Base-by-base conservation (phyloP, 495 filamentous ascomycete species). In the Penicillium daleae region DNA sequence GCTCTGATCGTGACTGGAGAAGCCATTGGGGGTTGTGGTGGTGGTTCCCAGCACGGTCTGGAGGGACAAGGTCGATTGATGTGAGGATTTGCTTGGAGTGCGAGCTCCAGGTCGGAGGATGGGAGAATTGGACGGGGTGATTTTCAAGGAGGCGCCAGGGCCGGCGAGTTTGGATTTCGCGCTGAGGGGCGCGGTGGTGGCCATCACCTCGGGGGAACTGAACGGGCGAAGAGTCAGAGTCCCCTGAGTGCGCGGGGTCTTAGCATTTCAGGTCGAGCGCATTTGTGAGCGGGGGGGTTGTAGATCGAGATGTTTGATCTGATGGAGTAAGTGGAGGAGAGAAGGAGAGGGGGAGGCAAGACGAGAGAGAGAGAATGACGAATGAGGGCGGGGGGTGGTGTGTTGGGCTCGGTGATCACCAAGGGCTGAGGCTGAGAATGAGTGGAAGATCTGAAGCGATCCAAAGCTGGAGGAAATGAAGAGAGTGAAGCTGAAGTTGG, bases 31-130 rank as follows among this genome's bases (percentile, higher is more conserved):
- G 6, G 92, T 90, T 61, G 78, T 85, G 58, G 91, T 93, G 13
- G 93, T 96, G 19, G 92, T 93, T 17, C 93, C 93, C 66, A 98
- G 90, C 37, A 98, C 91, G 39, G 89, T 87, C 68, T 88, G 87
- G 32, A 97, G 82, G 32, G 88, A 88, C 24, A 97, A 81, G 31
- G 81, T 83, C 13, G 79, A 76, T 56, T 83, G 80, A 37, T 80
- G 70, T 13, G 73, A 70, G 26, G 77, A 66, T 69, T 87, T 90
- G 62, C 83, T 78, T 24, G 88, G 86, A 26, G 91, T 89, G 60
- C 88, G 83, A 49, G 83, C 79, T 12, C 84, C 79, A 26, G 86
- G 84, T 56, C 85, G 80, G 59, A 87, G 76, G 57, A 85, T 86
- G 32, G 91, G 91, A 39, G 91, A 92, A 74, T 89, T 92, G 60